These are phyloP conservation scores for Fusarium chaquense DNA, from an alignment of 2,329 filamentous ascomycete species.

Conservation along the genomic window DNA sequence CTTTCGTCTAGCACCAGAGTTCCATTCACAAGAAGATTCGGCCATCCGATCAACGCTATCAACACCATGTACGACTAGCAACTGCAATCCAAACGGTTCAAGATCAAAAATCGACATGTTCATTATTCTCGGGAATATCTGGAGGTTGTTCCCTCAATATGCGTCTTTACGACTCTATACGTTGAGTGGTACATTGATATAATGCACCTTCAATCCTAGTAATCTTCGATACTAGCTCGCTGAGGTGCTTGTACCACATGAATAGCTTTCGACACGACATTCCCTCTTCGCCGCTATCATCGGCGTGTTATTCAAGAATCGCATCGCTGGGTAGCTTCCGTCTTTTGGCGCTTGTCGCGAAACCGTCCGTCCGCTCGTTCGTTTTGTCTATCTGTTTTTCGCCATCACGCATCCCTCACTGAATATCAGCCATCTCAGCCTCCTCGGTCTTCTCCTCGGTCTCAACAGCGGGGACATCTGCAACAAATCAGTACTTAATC, in stretches of 20 bases:
- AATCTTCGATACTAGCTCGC: background rate
- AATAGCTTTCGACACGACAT: background rate
- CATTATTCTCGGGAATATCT: constrained; percentile 25
- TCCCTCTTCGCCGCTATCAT: background rate
- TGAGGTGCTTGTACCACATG: background rate
- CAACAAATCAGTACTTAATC: constrained; percentile 3
- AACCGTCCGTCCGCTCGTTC: background rate
- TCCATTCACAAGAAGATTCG: too few relatives aligned
- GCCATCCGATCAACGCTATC: background rate
- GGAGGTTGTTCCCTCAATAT: background rate
- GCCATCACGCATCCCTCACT: constrained; percentile 21
- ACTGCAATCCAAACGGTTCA: background rate
- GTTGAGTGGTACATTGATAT: background rate
- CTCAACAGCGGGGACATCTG: constrained; percentile 44
- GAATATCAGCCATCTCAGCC: constrained; percentile 48
- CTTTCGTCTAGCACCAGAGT: background rate
- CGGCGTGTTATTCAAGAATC: constrained; percentile 6
- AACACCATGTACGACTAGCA: background rate
- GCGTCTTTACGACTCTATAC: background rate
- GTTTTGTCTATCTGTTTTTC: background rate
- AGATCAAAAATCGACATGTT: constrained; percentile 14
- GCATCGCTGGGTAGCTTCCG: background rate
- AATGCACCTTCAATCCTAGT: background rate
- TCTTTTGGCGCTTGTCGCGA: background rate
- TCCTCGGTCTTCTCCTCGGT: constrained; percentile 39